Evolutionary conservation across 768 basidiomycete genomes (phyloP), one percentile per base, ranked within the genome.

Genomic region (Porphyrellus cyaneotinctus): DNA sequence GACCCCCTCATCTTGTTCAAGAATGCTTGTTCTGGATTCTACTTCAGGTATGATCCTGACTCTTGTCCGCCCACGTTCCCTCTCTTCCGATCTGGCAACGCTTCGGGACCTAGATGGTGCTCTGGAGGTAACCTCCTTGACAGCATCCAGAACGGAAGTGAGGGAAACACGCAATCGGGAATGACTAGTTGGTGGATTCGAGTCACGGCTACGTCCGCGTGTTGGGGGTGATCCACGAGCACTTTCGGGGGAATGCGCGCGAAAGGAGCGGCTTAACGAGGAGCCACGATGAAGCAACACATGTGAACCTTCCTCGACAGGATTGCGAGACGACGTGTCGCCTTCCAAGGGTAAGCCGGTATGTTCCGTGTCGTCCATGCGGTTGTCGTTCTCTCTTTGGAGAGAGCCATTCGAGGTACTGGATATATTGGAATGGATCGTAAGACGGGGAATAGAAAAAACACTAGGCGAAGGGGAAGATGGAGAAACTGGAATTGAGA

Each of bases 61-160:
- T 41, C 56, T 60, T 15, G 66, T 42, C 31, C 64, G 62, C 22
- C 64, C 64, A 30, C 60, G 62, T 22, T 56, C 66, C 24, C 24
- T 44, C 39, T 68, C 66, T 38, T 78, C 75, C 6, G 74, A 74
- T 24, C 54, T 53, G 11, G 75, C 72, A 17, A 70, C 51, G 44
- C 72, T 73, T 14, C 53, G 41, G 2, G 62, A 43, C 30, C 18
- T 51, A 6, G 63, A 55, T 15, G 58, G 43, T 42, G 53, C 6
- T 53, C 55, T 53, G 7, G 62, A 57, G 0, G 65, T 18, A 11
- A 56, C 57, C 12, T 58, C 64, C 31, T 22, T 56, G n/a, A 67
- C 58, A 12, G 55, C 52, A 12, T 47, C 58, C 2, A 67, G 43
- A 41, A 66, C 54, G 12, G 52, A 50, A 18, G 43, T 17, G 9